Base-by-base conservation (phyloP, 768 basidiomycete genomes). In the Amanita rimosa region DNA sequence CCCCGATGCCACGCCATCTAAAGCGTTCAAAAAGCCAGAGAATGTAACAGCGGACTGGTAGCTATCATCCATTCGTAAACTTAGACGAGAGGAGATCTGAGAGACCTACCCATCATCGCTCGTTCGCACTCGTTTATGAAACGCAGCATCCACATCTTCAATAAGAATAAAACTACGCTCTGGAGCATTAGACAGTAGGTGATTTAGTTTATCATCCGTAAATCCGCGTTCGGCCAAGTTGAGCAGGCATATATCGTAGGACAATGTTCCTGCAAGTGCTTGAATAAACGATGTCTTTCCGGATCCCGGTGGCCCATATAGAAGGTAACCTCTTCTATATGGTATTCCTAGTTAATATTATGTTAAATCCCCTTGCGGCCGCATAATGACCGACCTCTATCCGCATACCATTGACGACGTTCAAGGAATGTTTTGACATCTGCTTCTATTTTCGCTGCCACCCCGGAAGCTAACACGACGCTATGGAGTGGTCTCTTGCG, bases 251-350 rank as follows among this genome's bases (percentile, higher is more conserved):
- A 99, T 96, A 64, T 98, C 94, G 69, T 97, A 98, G 27, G 82
- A 82, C 27, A 98, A 67, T 9, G 83, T 78, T 6, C 94, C 96
- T 8, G 96, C 96, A 26, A 98, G 74, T 10, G 96, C 93, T 67
- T 98, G 95, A 56, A 98, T 98, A 68, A 90, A 99, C 5, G 96
- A 99, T 1, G 95, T 94, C 62, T 99, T 99, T 43, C 96, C 96
- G 0, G 93, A 96, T 13, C 96, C 96, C 6, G 96, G 96, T 17
- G 96, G 96, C 9, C 96, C 96, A 58, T 98, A 79, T 13, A 99
- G 68, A 8, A 99, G 76, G 64, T 97, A 97, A 34, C 96, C 96
- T 53, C 96, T 77, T 19, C 96, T 82, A 61, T 98, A 99, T 0
- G 96, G 96, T 51, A 99, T 96, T 14, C 95, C 94, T 97, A 51